Base-by-base conservation (phyloP, 192 early-diverging fungal genomes). In the Rhizoclosmatium globosum region DNA sequence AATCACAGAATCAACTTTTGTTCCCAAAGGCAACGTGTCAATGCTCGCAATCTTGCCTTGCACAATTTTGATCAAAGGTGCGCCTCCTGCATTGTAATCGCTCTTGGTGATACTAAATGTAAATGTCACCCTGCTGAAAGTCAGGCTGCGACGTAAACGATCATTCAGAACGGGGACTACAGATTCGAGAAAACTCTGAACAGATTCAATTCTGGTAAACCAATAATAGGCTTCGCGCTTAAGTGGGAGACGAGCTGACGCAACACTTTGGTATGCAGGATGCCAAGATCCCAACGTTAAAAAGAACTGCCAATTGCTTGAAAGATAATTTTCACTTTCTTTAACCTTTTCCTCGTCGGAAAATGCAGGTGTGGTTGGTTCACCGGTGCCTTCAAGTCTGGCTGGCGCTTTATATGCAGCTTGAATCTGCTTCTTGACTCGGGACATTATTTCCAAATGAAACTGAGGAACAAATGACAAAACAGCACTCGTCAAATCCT, bases 151-250 rank as follows among this genome's bases (percentile, higher is more conserved):
- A 21, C 7, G 13, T 21, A 80, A 60, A 9, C 79, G 59, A 31
- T 41, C 6, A 50, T 80, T 80, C 47, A 80, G 64, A 4, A 80
- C 79, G n/a, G 79, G 79, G 23, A 67, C 11, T 15, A 80, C 66
- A 11, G 38, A 2, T 47, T 73, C 38, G 7, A 80, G n/a, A 48
- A 80, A 80, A 3, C 4, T 13, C n/a, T 9, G 13, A 11, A 43
- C 45, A 7, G n/a, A 23, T 45, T 44, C 13, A 48, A 80, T 80
- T 1, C 74, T 74, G 15, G 62, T 80, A 45, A 65, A 80, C 79
- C 79, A 80, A 9, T 42, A 64, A 7, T 43, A 50, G n/a, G 68
- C 74, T 23, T 23, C 43, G 4, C 23, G 17, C 9, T 39, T 44
- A 23, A 9, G 64, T 21, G 78, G 78, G 42, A 71, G 1, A 3